Percentiles rank a stretch among this genome's conserved stretches.
These are phyloP conservation scores for Aspergillus fijiensis DNA, from an alignment of 2,329 filamentous ascomycete genomes.

Conservation along the genomic window DNA sequence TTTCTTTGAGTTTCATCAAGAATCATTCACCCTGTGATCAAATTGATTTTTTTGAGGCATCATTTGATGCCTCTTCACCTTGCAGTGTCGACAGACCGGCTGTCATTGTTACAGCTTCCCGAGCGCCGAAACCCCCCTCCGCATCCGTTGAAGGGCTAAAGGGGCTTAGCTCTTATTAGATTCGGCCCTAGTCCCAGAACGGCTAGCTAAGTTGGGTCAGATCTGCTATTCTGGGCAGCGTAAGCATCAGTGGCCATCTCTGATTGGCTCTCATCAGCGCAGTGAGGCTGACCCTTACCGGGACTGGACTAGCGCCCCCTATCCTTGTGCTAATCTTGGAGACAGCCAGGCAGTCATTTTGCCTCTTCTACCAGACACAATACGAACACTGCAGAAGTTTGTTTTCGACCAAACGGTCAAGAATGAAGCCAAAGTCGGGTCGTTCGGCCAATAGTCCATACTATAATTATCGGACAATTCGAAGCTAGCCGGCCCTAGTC, in stretches of 20 bases:
- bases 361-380: not conserved
- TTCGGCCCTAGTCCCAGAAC: not conserved
- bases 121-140: not conserved
- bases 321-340: not conserved
- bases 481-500: not conserved
- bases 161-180: slow-evolving; percentile 4
- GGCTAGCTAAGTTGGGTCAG: not conserved
- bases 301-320: not conserved
- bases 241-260: not conserved
- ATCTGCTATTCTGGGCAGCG: slow-evolving; percentile 7
- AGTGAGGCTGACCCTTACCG: slow-evolving; percentile 2
- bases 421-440: not conserved
- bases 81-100: not conserved
- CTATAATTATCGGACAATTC: not conserved
- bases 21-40: not conserved
- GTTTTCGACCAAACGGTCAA: not conserved
- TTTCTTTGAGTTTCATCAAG: not conserved
- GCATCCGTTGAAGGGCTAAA: slow-evolving; percentile 1
- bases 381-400: not conserved
- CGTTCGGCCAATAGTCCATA: not conserved
- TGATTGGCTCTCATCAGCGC: not conserved
- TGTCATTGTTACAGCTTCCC: slow-evolving; percentile 1
- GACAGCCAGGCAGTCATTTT: not conserved
- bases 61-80: not conserved
- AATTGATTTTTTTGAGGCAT: too few relatives aligned